A percentile compares a stretch with the other conserved stretches of the same genome.
These are phyloP conservation scores for Thalassiosira mediterranea DNA, from an alignment of 352 stramenopile genomes.

Conservation along the genomic window DNA sequence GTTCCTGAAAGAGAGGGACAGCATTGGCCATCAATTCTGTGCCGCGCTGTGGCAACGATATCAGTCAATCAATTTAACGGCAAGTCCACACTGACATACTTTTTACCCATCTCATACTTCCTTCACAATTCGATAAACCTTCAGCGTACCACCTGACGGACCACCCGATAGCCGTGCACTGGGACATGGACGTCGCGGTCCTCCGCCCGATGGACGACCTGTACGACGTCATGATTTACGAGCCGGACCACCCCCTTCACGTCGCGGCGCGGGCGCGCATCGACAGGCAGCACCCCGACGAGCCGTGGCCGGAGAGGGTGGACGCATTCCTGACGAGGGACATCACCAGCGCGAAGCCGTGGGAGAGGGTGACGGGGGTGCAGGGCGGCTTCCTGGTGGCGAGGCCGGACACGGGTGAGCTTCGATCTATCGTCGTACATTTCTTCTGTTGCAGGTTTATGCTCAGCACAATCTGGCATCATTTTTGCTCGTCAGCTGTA, in stretches of 20 bases:
- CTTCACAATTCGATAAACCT: background rate
- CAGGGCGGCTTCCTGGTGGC: conserved; percentile 71
- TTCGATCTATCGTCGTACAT: too few relatives aligned
- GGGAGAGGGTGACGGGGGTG: conserved; percentile 50
- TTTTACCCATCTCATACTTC: background rate
- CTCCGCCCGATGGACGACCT: conserved; percentile 67
- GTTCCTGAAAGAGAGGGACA: too few relatives aligned
- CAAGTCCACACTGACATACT: too few relatives aligned
- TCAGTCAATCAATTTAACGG: too few relatives aligned
- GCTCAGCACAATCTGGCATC: too few relatives aligned
- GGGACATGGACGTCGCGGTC: conserved; percentile 72
- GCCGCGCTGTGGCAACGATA: too few relatives aligned
- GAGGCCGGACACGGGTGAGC: conserved; percentile 41
- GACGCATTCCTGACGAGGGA: conserved; percentile 69
- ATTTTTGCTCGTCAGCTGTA: too few relatives aligned
- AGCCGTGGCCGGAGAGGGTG: conserved; percentile 48
- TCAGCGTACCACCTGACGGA: conserved; percentile 61
- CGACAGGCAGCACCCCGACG: conserved; percentile 42
- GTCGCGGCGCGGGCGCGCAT: conserved; percentile 29
- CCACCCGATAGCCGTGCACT: conserved; percentile 64
- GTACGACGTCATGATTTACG: conserved; percentile 65
- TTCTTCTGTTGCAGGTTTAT: too few relatives aligned
- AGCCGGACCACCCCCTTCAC: conserved; percentile 16
- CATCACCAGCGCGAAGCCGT: conserved; percentile 57
- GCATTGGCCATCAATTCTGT: too few relatives aligned